These are phyloP conservation scores for Fusarium devonianum DNA, from an alignment of 2,329 filamentous ascomycete genomes.

Conservation along the genomic window DNA sequence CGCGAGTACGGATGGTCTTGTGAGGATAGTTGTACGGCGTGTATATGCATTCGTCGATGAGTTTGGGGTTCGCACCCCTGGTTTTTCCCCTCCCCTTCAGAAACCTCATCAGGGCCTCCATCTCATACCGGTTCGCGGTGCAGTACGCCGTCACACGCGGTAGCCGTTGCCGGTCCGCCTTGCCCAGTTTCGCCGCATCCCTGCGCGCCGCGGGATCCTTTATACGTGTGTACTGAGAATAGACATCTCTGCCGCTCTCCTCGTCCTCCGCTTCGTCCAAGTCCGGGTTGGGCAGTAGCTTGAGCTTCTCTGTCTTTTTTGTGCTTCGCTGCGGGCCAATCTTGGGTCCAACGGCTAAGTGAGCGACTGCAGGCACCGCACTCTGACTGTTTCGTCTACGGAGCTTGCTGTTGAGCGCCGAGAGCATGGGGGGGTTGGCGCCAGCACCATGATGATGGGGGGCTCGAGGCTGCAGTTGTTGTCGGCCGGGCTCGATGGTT, in stretches of 20 bases:
- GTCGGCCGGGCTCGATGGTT: slow-evolving; percentile 61
- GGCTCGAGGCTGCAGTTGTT: slow-evolving; percentile 35
- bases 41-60: slow-evolving; percentile 98
- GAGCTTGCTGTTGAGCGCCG: slow-evolving; percentile 85
- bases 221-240: slow-evolving; percentile 96
- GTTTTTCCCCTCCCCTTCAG: slow-evolving; percentile 83
- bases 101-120: slow-evolving; percentile 89
- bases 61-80: slow-evolving; percentile 82
- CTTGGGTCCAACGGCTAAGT: slow-evolving; percentile 62
- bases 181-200: slow-evolving; percentile 90
- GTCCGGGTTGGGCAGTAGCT: slow-evolving; percentile 92
- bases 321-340: slow-evolving; percentile 95
- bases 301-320: slow-evolving; percentile 95
- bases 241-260: slow-evolving; percentile 93
- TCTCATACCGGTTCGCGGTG: slow-evolving; percentile 88
- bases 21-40: slow-evolving; percentile 83
- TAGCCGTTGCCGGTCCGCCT: slow-evolving; percentile 86
- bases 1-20: slow-evolving; percentile 46
- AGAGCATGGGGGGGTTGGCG: slow-evolving; percentile 66
- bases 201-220: slow-evolving; percentile 93
- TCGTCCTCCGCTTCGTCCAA: slow-evolving; percentile 81
- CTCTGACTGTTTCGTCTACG: slow-evolving; percentile 86
- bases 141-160: slow-evolving; percentile 97
- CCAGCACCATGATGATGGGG: slow-evolving; percentile 43
- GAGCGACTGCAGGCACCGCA: slow-evolving; percentile 47